These are phyloP conservation scores for Blepharisma stoltei DNA, from an alignment of 73 alveolate genomes.

Conservation along the genomic window DNA sequence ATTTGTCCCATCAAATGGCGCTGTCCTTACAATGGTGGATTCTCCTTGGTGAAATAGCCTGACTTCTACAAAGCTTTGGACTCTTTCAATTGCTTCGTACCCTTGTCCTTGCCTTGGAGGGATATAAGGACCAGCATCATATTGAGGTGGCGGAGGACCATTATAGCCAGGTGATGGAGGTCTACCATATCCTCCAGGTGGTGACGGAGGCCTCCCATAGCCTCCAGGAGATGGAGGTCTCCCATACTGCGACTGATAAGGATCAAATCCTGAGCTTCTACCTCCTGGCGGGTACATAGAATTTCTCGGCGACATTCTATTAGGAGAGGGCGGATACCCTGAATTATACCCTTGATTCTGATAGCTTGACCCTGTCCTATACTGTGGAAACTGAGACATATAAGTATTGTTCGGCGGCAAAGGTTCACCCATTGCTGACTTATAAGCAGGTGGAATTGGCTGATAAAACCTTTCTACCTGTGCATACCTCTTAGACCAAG, in stretches of 20 bases:
- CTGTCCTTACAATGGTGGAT: constrained; percentile 73
- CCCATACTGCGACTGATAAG: not conserved
- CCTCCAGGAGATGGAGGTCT: not conserved
- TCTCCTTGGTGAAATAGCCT: constrained; percentile 70
- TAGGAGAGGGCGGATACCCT: no score
- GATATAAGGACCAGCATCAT: constrained; percentile 40
- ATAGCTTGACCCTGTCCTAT: no score
- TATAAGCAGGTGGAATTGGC: not conserved
- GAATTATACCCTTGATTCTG: no score
- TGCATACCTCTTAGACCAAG: not conserved
- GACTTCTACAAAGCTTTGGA: constrained; percentile 83
- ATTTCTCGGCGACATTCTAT: no score
- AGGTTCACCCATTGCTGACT: no score
- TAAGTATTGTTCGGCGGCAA: no score
- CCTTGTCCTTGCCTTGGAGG: constrained; percentile 36
- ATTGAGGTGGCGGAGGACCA: not conserved
- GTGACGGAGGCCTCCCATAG: constrained; percentile 4
- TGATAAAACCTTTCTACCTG: not conserved
- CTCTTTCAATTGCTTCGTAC: constrained; percentile 41
- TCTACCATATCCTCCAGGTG: constrained; percentile 35
- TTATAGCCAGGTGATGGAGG: not conserved
- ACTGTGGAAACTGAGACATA: no score
- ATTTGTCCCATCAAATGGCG: constrained; percentile 86
- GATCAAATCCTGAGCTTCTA: not conserved
- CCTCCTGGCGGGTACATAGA: not conserved